phyloP scores from a whole-genome alignment of 371 early-diverging fungal genomes.

The Fennellomyces sp. region DNA sequence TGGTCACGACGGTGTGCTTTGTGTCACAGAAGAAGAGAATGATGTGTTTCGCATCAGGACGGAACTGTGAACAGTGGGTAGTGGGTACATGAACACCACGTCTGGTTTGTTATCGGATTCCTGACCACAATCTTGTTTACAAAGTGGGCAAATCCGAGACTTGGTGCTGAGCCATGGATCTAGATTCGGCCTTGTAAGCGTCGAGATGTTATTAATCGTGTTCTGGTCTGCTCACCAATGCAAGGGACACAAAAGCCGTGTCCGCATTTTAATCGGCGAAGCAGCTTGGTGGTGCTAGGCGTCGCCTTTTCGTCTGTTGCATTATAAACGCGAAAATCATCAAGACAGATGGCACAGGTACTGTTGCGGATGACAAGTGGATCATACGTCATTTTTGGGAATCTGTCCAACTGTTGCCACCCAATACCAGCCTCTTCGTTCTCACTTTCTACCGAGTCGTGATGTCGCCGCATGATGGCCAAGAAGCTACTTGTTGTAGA shows the following conservation, averaged over 20 bases:
- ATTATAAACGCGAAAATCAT: constrained; percentile 5
- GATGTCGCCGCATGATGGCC: constrained; percentile 1
- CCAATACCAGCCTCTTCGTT: constrained; percentile 4
- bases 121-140: constrained; percentile 11
- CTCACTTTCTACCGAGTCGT: not conserved
- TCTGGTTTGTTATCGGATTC: not conserved
- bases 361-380: constrained; percentile 14
- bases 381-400: constrained; percentile 15
- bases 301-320: not conserved
- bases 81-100: not conserved
- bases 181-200: not conserved
- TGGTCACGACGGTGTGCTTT: too few species aligned
- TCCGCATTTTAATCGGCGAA: constrained; percentile 6
- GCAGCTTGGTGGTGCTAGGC: not conserved
- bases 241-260: constrained; percentile 17
- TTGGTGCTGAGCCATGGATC: constrained; percentile 15
- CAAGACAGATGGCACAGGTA: constrained; percentile 21
- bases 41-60: not conserved
- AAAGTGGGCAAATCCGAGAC: constrained; percentile 10
- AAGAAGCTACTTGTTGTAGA: constrained; percentile 2
- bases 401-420: constrained; percentile 11
- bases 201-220: not conserved
- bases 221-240: too few species aligned
- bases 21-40: not conserved
- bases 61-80: constrained; percentile 2